Percentiles rank a stretch among this genome's conserved stretches.
Evolutionary conservation across 2,329 filamentous ascomycete species (phyloP).

Genomic region (Colletotrichum sojae): DNA sequence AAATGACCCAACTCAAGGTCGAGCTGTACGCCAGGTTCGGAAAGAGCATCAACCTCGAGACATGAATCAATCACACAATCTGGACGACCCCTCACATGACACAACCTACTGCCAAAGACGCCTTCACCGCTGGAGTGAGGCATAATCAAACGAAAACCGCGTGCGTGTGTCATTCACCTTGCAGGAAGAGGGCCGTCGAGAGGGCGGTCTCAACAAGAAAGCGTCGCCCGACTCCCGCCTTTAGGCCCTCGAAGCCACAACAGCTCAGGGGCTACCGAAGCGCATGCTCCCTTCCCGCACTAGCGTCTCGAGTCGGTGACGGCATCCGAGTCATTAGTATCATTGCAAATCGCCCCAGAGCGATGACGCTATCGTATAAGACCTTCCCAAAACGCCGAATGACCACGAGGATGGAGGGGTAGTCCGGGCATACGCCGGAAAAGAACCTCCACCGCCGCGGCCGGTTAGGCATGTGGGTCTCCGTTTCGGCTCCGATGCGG

Average conservation of each 20-base stretch:
- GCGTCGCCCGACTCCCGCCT: background rate
- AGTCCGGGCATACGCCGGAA: constrained; percentile 30
- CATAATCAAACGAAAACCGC: background rate
- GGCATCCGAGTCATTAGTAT: constrained; percentile 3
- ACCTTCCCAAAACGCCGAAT: constrained; percentile 16
- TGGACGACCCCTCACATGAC: constrained; percentile 17
- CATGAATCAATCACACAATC: constrained; percentile 61
- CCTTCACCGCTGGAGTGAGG: background rate
- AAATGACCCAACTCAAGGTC: constrained; percentile 92
- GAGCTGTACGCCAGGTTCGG: constrained; percentile 95
- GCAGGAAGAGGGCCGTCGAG: background rate
- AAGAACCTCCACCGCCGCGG: constrained; percentile 23
- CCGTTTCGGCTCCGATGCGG: constrained; percentile 37
- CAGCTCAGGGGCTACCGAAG: background rate
- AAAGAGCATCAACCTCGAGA: constrained; percentile 96
- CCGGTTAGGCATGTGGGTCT: constrained; percentile 34
- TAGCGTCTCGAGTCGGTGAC: constrained; percentile 8
- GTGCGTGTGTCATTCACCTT: background rate
- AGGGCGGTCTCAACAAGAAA: background rate
- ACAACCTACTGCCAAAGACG: background rate
- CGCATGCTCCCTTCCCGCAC: constrained; percentile 4
- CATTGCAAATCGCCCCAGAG: constrained; percentile 5
- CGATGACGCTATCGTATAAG: constrained; percentile 18
- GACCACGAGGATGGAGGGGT: constrained; percentile 28
- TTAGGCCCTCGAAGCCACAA: background rate